A percentile compares a stretch with the other conserved stretches of the same genome.
These are phyloP conservation scores for Ettlia oleoabundans DNA, from an alignment of 139 green algal genomes.

Conservation along the genomic window DNA sequence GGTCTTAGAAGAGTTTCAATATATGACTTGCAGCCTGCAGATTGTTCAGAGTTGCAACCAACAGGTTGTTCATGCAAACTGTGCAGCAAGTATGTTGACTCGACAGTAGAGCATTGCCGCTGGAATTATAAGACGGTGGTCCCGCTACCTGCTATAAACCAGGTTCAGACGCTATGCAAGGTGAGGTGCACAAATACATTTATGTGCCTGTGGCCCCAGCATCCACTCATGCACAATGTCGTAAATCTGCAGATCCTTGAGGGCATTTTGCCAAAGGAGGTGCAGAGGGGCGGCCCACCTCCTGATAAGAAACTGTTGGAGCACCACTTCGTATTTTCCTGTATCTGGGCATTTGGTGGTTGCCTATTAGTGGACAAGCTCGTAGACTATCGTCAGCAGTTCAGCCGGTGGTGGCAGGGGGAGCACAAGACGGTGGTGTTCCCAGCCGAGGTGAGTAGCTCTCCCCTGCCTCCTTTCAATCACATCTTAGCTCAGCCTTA, in stretches of 20 bases:
- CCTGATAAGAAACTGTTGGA: conserved; percentile 90
- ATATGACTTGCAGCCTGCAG: background rate
- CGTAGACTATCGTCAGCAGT: conserved; percentile 82
- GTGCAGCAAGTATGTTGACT: conserved; percentile 79
- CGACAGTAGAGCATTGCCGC: conserved; percentile 83
- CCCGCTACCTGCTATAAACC: conserved; percentile 78
- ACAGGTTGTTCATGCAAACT: background rate
- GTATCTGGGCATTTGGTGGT: conserved; percentile 93
- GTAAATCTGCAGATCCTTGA: conserved; percentile 83
- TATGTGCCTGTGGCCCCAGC: too few relatives aligned
- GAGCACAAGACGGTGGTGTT: conserved; percentile 77
- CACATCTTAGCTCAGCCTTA: too few relatives aligned
- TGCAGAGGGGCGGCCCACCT: conserved; percentile 58
- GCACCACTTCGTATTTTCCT: conserved; percentile 93
- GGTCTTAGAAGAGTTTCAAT: too few relatives aligned
- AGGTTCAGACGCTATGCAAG: conserved; percentile 81
- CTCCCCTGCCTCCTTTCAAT: background rate
- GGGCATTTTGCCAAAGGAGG: conserved; percentile 80
- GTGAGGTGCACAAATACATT: background rate
- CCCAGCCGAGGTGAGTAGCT: conserved; percentile 47
- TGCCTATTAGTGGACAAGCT: conserved; percentile 85
- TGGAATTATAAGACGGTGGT: conserved; percentile 88
- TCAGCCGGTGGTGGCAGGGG: conserved; percentile 87
- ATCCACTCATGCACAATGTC: background rate
- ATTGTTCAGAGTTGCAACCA: background rate